A percentile compares a stretch with the other conserved stretches of the same genome.
Conservation (phyloP, 2,329 filamentous ascomycete genomes). For the Penicillium sp. region DNA sequence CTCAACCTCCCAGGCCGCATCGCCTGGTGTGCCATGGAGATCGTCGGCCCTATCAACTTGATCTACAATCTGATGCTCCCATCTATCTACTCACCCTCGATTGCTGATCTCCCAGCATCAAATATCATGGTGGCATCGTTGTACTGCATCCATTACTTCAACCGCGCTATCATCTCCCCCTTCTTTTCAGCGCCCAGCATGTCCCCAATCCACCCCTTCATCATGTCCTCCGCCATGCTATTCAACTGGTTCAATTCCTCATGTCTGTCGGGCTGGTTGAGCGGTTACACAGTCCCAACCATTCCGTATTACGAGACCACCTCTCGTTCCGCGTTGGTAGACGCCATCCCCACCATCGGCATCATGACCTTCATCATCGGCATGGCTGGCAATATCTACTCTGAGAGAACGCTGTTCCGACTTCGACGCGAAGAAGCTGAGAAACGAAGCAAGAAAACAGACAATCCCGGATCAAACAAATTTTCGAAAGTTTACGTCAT, state of each 20-base stretch:
- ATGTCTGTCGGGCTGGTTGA: conserved; percentile 77
- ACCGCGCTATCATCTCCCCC: conserved; percentile 83
- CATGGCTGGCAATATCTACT: conserved; percentile 77
- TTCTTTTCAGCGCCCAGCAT: conserved; percentile 82
- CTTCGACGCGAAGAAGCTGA: conserved; percentile 71
- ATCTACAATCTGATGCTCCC: conserved; percentile 72
- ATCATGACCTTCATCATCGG: conserved; percentile 75
- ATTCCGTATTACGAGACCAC: conserved; percentile 16
- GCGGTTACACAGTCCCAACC: conserved; percentile 66
- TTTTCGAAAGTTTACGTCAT: conserved; percentile 85
- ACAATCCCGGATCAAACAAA: conserved; percentile 43
- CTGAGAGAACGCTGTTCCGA: conserved; percentile 86
- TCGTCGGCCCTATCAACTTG: conserved; percentile 72
- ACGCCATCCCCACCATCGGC: conserved; percentile 58
- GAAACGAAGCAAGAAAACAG: conserved; percentile 53
- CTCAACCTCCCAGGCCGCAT: conserved; percentile 87
- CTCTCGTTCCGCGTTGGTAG: conserved; percentile 16
- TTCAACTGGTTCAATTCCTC: conserved; percentile 84
- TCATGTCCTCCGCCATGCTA: conserved; percentile 63
- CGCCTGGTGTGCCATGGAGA: conserved; percentile 88
- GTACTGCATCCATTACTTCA: conserved; percentile 80
- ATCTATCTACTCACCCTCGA: conserved; percentile 55
- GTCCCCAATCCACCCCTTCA: conserved; percentile 76
- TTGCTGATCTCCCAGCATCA: conserved; percentile 32
- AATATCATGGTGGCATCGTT: conserved; percentile 40